Percentiles rank a stretch among this genome's conserved stretches.
Conservation (phyloP, 148 eudicot species). For the Chenopodium suecicum region DNA sequence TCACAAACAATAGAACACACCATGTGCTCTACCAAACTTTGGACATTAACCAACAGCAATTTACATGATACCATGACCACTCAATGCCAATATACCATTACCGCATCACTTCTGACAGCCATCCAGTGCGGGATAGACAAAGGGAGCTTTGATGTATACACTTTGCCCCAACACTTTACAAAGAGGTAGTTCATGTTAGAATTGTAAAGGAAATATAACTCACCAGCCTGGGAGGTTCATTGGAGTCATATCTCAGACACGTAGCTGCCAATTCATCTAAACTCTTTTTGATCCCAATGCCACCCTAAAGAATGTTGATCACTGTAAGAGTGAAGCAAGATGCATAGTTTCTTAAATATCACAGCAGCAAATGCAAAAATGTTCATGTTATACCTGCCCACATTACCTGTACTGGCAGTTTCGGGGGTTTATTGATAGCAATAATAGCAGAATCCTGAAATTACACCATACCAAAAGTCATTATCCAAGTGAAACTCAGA, state of each 20-base stretch:
- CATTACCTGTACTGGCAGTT: slow-evolving; percentile 92
- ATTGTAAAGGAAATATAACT: slow-evolving; percentile 24
- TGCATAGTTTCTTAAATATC: background rate
- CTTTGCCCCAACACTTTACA: background rate
- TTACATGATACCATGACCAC: background rate
- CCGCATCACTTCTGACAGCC: background rate
- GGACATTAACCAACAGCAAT: background rate
- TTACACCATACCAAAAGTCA: background rate
- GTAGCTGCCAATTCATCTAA: slow-evolving; percentile 83
- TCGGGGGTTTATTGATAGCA: slow-evolving; percentile 89
- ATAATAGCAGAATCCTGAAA: slow-evolving; percentile 82
- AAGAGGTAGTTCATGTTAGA: background rate
- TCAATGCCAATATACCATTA: background rate
- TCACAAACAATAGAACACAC: background rate
- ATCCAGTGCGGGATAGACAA: background rate
- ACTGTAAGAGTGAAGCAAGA: background rate
- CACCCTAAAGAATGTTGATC: slow-evolving; percentile 55
- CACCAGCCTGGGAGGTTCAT: slow-evolving; percentile 86
- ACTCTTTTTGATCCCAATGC: slow-evolving; percentile 74
- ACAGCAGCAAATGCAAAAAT: background rate
- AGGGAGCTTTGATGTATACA: background rate
- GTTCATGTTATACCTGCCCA: slow-evolving; percentile 16
- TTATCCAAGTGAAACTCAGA: background rate
- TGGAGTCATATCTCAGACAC: slow-evolving; percentile 60
- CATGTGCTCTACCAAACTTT: background rate